Evolutionary conservation across 2,329 filamentous ascomycete genomes (phyloP).

Genomic region (Botryotinia convoluta): DNA sequence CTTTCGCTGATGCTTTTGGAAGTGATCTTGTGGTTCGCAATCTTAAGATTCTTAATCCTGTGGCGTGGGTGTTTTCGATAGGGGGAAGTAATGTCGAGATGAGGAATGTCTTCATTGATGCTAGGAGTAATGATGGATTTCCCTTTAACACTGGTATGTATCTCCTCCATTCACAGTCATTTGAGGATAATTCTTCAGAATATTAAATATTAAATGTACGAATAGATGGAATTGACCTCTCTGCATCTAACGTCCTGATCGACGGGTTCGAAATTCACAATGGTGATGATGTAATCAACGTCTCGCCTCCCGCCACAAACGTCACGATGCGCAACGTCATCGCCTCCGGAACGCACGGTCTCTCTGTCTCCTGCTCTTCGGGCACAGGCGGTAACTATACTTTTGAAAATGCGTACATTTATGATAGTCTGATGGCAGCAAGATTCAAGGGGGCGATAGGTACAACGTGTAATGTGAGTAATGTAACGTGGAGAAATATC

Average conservation of each 20-base stretch:
- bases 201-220: neutral
- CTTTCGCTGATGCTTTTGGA: neutral
- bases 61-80: conserved; percentile 13
- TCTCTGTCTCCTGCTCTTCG: neutral
- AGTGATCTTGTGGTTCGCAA: conserved; percentile 11
- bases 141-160: conserved; percentile 13
- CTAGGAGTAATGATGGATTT: conserved; percentile 9
- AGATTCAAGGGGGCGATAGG: conserved; percentile 4
- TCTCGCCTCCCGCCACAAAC: conserved; percentile 2
- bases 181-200: accelerated
- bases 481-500: conserved; percentile 16
- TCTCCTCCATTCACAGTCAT: neutral
- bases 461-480: neutral
- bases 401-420: conserved; percentile 12
- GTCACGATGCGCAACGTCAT: conserved; percentile 13
- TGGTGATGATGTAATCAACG: conserved; percentile 16
- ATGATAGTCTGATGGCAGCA: conserved; percentile 14
- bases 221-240: conserved; percentile 16
- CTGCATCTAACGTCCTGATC: conserved; percentile 10
- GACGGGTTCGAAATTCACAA: conserved; percentile 17
- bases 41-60: conserved; percentile 15
- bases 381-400: conserved; percentile 7
- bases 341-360: conserved; percentile 12
- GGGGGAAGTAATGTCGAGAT: conserved; percentile 16
- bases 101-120: conserved; percentile 7